These are phyloP conservation scores for Periconia sp. DNA, from an alignment of 2,329 filamentous ascomycete genomes.

Conservation along the genomic window DNA sequence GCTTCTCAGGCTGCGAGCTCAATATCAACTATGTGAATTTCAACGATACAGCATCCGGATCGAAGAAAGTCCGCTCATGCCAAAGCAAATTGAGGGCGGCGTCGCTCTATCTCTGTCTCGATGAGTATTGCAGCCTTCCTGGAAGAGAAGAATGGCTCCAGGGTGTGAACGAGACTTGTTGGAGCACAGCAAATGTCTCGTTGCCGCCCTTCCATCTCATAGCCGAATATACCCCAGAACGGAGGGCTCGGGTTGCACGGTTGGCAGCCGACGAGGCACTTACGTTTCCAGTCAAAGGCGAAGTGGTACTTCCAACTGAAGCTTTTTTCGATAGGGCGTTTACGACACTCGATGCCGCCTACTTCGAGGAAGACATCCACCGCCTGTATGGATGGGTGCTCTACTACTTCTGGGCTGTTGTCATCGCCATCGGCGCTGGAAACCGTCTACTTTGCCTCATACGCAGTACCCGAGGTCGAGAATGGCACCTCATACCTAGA, in stretches of 20 bases:
- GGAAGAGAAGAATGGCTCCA: constrained; percentile 24
- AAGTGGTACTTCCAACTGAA: constrained; percentile 29
- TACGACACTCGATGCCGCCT: constrained; percentile 34
- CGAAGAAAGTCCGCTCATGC: constrained; percentile 34
- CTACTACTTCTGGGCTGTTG: constrained; percentile 40
- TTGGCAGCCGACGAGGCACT: constrained; percentile 28
- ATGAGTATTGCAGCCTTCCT: constrained; percentile 28
- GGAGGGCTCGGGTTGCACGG: constrained; percentile 17
- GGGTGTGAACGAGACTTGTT: constrained; percentile 26
- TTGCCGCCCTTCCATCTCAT: constrained; percentile 35
- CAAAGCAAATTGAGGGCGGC: constrained; percentile 29
- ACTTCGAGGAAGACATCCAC: constrained; percentile 36
- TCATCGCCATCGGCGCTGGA: constrained; percentile 30
- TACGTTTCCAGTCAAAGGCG: constrained; percentile 16
- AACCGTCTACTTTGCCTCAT: constrained; percentile 29
- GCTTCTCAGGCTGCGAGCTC: constrained; percentile 37
- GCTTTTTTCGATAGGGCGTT: constrained; percentile 32
- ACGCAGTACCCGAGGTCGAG: constrained; percentile 6
- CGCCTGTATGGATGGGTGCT: constrained; percentile 36
- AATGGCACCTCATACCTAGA: constrained; percentile 11
- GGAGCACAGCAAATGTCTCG: constrained; percentile 23
- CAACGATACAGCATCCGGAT: constrained; percentile 34
- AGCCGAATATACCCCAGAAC: constrained; percentile 20
- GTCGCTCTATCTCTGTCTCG: constrained; percentile 38
- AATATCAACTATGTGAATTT: constrained; percentile 36